phyloP scores from a whole-genome alignment of 164 flowering plant genomes.

The Chimonanthus praecox region DNA sequence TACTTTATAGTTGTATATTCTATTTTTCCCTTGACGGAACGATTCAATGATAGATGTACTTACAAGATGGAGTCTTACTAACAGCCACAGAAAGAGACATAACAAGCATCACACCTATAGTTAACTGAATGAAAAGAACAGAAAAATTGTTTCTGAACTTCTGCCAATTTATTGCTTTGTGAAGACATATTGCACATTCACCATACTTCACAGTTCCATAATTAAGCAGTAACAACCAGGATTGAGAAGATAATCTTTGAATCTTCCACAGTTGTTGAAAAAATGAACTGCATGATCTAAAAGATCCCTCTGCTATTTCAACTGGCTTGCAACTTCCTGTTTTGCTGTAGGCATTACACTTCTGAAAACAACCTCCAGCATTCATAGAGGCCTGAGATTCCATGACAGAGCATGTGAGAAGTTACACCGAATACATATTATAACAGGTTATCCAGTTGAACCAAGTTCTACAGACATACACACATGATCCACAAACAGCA shows the following conservation, averaged over 20 bases:
- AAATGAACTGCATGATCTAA: slow-evolving; percentile 6
- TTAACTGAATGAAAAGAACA: slow-evolving; percentile 28
- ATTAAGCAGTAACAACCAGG: slow-evolving; percentile 15
- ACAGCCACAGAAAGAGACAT: slow-evolving; percentile 47
- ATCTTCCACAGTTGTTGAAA: slow-evolving; percentile 20
- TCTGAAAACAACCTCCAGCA: slow-evolving; percentile 8
- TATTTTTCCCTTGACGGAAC: neutral
- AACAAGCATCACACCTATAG: slow-evolving; percentile 45
- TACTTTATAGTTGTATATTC: neutral
- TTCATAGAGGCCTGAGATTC: slow-evolving; percentile 14
- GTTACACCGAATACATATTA: slow-evolving; percentile 13
- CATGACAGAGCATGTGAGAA: slow-evolving; percentile 22
- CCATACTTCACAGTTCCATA: slow-evolving; percentile 15
- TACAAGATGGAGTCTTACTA: slow-evolving; percentile 56
- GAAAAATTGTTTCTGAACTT: slow-evolving; percentile 27
- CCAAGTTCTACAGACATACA: neutral
- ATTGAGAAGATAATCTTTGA: slow-evolving; percentile 13
- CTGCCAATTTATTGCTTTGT: slow-evolving; percentile 21
- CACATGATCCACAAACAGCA: neutral
- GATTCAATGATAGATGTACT: slow-evolving; percentile 19
- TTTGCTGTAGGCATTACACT: neutral
- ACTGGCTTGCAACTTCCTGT: slow-evolving; percentile 4
- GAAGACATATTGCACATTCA: slow-evolving; percentile 17
- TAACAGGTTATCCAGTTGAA: neutral
- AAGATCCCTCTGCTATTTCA: slow-evolving; percentile 13